A percentile compares a stretch with the other conserved stretches of the same genome.
Evolutionary conservation across 2,329 filamentous ascomycete species (phyloP).

Genomic region (Sclerotinia minor): DNA sequence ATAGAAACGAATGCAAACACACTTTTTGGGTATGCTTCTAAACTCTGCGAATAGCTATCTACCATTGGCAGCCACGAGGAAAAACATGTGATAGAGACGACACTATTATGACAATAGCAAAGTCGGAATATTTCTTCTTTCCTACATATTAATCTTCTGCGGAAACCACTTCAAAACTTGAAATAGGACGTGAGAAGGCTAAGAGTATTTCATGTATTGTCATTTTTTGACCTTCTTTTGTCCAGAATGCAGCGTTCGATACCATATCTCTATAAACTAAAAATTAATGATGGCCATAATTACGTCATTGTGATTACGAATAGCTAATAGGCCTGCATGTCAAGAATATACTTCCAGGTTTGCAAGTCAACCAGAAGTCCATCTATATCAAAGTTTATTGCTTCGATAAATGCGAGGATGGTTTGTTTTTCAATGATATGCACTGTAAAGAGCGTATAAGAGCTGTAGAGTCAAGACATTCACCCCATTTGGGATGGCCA

Average conservation of each 20-base stretch:
- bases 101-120: slow-evolving; percentile 45
- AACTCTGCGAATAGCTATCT: too few species aligned
- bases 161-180: slow-evolving; percentile 51
- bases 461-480: slow-evolving; percentile 30
- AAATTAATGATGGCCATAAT: slow-evolving; percentile 49
- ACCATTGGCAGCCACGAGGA: too few species aligned
- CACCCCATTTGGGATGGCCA: slow-evolving; percentile 9
- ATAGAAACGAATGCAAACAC: too few species aligned
- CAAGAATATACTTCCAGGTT: slow-evolving; percentile 45
- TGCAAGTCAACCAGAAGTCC: slow-evolving; percentile 56
- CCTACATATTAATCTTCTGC: slow-evolving; percentile 52
- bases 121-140: slow-evolving; percentile 59
- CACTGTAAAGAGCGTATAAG: slow-evolving; percentile 36
- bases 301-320: slow-evolving; percentile 55
- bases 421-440: slow-evolving; percentile 32
- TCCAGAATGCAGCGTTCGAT: slow-evolving; percentile 53
- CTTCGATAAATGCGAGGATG: slow-evolving; percentile 48
- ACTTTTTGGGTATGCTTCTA: too few species aligned
- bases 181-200: too few species aligned
- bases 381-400: slow-evolving; percentile 54
- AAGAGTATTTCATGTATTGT: slow-evolving; percentile 49
- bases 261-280: slow-evolving; percentile 52
- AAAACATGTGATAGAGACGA: slow-evolving; percentile 43
- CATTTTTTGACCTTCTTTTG: slow-evolving; percentile 53
- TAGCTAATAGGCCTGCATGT: slow-evolving; percentile 51